Percentiles rank a stretch among this genome's conserved stretches.
phyloP scores from a whole-genome alignment of 2,329 filamentous ascomycete genomes.

The Diaporthe capsici region DNA sequence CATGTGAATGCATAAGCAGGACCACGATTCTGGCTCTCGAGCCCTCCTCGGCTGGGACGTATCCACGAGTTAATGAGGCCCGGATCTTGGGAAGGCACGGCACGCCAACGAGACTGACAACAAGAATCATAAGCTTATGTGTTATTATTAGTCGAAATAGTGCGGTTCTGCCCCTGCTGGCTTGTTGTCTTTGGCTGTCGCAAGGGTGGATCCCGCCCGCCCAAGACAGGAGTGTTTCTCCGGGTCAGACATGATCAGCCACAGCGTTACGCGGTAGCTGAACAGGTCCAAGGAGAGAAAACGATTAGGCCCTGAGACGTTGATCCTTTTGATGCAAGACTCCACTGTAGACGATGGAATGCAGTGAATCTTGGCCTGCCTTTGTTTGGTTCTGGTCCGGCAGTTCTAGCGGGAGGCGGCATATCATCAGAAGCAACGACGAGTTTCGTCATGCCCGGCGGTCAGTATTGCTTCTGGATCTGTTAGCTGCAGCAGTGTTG shows the following conservation, averaged over 20 bases:
- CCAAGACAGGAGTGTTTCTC: slow-evolving; percentile 12
- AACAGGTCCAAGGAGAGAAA: not conserved
- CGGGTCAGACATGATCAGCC: slow-evolving; percentile 4
- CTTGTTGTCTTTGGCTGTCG: not conserved
- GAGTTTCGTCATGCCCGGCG: too few relatives aligned
- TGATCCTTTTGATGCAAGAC: not conserved
- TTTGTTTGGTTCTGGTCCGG: not conserved
- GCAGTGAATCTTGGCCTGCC: not conserved
- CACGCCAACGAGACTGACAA: not conserved
- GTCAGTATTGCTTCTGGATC: not conserved
- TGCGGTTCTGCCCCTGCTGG: not conserved
- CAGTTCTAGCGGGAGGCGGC: not conserved
- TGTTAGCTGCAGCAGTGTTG: not conserved
- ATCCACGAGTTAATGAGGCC: not conserved
- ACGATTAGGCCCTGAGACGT: not conserved
- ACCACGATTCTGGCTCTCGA: not conserved
- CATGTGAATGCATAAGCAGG: not conserved
- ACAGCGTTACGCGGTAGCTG: not conserved
- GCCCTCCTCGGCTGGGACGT: not conserved
- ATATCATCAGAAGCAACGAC: not conserved
- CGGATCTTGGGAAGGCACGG: not conserved
- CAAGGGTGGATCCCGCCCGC: not conserved
- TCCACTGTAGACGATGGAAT: not conserved
- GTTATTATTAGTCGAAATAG: not conserved
- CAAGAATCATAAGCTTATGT: not conserved